Base-by-base conservation (phyloP, 192 early-diverging fungal genomes). In the Backusella macrospora region DNA sequence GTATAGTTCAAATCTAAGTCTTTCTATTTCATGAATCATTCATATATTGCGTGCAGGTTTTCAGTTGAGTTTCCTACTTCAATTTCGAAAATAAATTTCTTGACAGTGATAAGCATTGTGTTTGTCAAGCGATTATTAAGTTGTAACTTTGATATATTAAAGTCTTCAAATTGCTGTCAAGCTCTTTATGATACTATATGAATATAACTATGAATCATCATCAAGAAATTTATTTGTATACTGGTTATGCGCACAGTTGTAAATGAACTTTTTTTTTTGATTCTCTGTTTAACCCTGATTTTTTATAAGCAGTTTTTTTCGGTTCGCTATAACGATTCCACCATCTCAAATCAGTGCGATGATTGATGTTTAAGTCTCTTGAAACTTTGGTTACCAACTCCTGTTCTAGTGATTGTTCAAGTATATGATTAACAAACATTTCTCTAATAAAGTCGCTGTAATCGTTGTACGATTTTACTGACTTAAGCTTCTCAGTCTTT, bases 231-330 rank as follows among this genome's bases (percentile, higher is more conserved):
- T 21, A 0, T 42, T 42, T 45, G 44, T 44, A n/a, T 67, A 67
- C 65, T 67, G 5, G 65, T 67, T 67, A 44, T 67, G 38, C 1
- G 42, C 26, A 23, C 26, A 23, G 65, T 67, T 44, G 65, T 67
- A 67, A 67, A 67, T 65, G 64, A 65, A 37, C 64, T 65, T 65
- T 42, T 65, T 29, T 65, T 65, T 42, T 65, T 29, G 64, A 37
- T 37, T 37, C 2, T 4, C 66, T 68, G 66, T 68, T 68, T 47
- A 47, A 26, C 38, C 49, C 68, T 23, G 12, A 42, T 23, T 69
- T 69, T 69, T 69, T 69, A 69, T 69, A 49, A 5, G 45, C 12
- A 23, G 49, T 26, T 29, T 39, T 23, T 69, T 69, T 8, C 23
- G 44, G 49, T 16, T 37, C 46, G 47, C 49, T 29, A 46, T 69